These are phyloP conservation scores for Pseudoneurospora amorphoporcata DNA, from an alignment of 495 filamentous ascomycete genomes.

Conservation along the genomic window DNA sequence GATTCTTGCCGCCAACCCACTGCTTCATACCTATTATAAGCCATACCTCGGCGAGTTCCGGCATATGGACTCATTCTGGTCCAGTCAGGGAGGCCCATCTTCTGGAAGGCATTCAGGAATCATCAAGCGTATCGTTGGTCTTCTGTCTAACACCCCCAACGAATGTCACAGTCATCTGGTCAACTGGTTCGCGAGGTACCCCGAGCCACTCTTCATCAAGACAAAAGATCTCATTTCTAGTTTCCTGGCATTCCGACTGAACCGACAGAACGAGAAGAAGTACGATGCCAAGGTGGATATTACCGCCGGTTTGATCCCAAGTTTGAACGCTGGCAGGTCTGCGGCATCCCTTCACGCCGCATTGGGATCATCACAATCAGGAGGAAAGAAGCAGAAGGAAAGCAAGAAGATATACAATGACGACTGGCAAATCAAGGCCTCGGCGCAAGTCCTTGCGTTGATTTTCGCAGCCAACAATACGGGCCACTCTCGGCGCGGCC, in stretches of 20 bases:
- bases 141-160: constrained; percentile 65
- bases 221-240: constrained; percentile 65
- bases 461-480: constrained; percentile 76
- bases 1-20: constrained; percentile 75
- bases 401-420: constrained; percentile 59
- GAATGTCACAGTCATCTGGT: constrained; percentile 75
- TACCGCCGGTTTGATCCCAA: constrained; percentile 60
- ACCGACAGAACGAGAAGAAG: constrained; percentile 61
- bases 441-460: constrained; percentile 70
- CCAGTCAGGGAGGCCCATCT: constrained; percentile 7
- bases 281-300: constrained; percentile 44
- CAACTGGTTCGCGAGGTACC: constrained; percentile 71
- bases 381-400: constrained; percentile 38
- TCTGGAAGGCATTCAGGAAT: constrained; percentile 66
- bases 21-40: constrained; percentile 44
- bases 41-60: constrained; percentile 24
- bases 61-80: constrained; percentile 7
- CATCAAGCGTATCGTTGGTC: constrained; percentile 74
- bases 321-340: constrained; percentile 49
- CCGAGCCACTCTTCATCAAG: constrained; percentile 56
- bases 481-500: constrained; percentile 23
- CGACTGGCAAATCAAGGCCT: constrained; percentile 86
- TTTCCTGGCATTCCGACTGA: constrained; percentile 76
- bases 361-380: constrained; percentile 41
- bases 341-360: constrained; percentile 65